Evolutionary conservation across 1,284 basidiomycete species (phyloP).

Genomic region (Rhodotorula sp.): DNA sequence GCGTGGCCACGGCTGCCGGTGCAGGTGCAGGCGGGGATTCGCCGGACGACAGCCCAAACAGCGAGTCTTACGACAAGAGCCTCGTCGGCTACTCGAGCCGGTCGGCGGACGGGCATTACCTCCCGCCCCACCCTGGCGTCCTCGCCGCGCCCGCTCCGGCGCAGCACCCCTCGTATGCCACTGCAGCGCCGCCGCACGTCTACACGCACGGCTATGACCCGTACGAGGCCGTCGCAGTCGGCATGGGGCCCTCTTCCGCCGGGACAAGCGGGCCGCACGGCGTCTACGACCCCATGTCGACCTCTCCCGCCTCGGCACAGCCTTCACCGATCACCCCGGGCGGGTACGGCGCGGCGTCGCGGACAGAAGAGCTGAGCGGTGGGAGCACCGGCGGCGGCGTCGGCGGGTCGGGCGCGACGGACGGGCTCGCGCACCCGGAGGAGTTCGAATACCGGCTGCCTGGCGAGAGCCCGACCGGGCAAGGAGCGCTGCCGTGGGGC

Average conservation of each 20-base stretch:
- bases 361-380: not conserved
- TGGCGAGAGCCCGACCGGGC: slow-evolving; percentile 1
- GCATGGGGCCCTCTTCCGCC: not conserved
- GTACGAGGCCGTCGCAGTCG: slow-evolving; percentile 7
- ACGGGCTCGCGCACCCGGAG: slow-evolving; percentile 26
- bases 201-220: not conserved
- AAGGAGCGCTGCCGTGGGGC: not conserved
- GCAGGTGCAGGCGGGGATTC: not conserved
- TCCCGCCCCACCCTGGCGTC: not conserved
- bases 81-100: not conserved
- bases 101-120: not conserved
- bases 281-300: slow-evolving; percentile 6
- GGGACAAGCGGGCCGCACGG: not conserved
- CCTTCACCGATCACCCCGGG: not conserved
- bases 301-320: slow-evolving; percentile 1
- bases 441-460: slow-evolving; percentile 23
- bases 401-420: slow-evolving; percentile 2
- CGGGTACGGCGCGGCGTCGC: no score
- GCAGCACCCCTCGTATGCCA: not conserved
- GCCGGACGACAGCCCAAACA: not conserved
- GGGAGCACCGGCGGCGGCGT: not conserved
- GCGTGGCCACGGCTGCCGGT: not conserved
- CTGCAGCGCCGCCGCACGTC: not conserved
- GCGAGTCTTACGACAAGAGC: slow-evolving; percentile 4
- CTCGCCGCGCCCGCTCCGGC: not conserved